Evolutionary conservation across 1,284 basidiomycete species (phyloP), one percentile per base, ranked within the genome.

Genomic region (Cryptococcus maquisensis): DNA sequence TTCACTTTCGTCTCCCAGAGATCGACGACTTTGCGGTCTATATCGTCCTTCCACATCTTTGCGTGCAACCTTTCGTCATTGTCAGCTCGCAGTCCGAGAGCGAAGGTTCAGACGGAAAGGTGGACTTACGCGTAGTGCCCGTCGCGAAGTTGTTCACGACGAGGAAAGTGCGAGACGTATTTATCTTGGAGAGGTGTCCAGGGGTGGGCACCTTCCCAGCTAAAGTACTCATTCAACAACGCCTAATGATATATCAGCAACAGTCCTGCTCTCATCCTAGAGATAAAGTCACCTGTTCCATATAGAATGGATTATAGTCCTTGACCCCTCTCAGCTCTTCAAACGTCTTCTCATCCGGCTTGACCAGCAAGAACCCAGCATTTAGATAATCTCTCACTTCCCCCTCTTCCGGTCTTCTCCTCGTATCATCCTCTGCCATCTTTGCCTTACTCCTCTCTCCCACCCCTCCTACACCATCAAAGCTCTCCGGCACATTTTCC

Each of bases 301-400:
- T 53, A 38, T 52, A 59, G 20, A 51, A 47, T 10, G 51, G 36
- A 18, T 62, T 44, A 42, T 53, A 57, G 2, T 47, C 52, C 35
- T 47, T 59, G 3, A 56, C 51, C 20, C 47, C n/a, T 24, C 47
- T 20, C 26, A 62, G 28, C 20, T 50, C 49, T 20, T 59, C 57
- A 37, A 57, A 62, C 15, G 39, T 52, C 40, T 52, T 10, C 20
- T 18, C 7, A 42, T 49, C 48, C n/a, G 61, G 61, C 16, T 43
- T 45, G 7, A 62, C 26, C 28, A 62, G 42, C 57, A 62, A 55
- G n/a, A 60, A 57, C 15, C 61, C 61, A 12, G 61, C 54, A 52
- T 59, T 59, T 15, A 62, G 40, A 40, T 60, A 56, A 26, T 50
- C 44, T 20, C 39, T 52, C 38, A 43, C 48, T 24, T 46, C 23